Base-by-base conservation (phyloP, 768 basidiomycete genomes). In the Mycena belliarum region DNA sequence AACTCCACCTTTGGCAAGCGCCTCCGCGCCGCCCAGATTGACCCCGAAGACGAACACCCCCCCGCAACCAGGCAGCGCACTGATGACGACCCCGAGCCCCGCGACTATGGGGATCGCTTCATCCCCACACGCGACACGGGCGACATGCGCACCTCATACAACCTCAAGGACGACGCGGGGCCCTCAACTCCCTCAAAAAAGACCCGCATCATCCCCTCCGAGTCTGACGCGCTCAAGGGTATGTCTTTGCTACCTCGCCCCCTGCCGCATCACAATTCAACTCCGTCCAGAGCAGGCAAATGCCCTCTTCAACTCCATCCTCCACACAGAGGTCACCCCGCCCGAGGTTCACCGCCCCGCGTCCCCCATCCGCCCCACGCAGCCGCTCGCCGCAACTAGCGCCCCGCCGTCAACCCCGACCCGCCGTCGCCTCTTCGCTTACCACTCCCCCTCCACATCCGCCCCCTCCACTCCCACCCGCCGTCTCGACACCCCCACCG, bases 1-100 rank as follows among this genome's bases (percentile, higher is more conserved):
- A 91, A 91, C 73, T 91, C 90, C 66, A 88, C 87, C 1, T 92
- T 90, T 73, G 89, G 88, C 41, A 92, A 91, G 68, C 84, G 90
- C 14, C 79, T 92, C n/a, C 84, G 89, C 41, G 87, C 87, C 15
- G 80, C 86, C 5, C 84, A 88, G 59, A 78, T 81, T 65, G 86
- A 88, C 32, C 69, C 66, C 40, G 86, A 87, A 57, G 83, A 86
- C 49, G 79, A 79, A 40, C 71, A 77, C 3, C 82, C 81, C 0
- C 70, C 82, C 52, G 74, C 82, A 63, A 81, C 73, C 63, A 76
- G 83, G 38, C 79, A 78, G 38, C 76, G 83, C 46, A 74, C 82
- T 71, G 55, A 76, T 70, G 46, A 79, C 64, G 44, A 66, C 16
- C 62, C 65, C 15, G 70, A 72, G 16, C 66, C 67, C 11, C 72